These are phyloP conservation scores for Pleurotus ostreatus DNA, from an alignment of 768 basidiomycete species.

Conservation along the genomic window DNA sequence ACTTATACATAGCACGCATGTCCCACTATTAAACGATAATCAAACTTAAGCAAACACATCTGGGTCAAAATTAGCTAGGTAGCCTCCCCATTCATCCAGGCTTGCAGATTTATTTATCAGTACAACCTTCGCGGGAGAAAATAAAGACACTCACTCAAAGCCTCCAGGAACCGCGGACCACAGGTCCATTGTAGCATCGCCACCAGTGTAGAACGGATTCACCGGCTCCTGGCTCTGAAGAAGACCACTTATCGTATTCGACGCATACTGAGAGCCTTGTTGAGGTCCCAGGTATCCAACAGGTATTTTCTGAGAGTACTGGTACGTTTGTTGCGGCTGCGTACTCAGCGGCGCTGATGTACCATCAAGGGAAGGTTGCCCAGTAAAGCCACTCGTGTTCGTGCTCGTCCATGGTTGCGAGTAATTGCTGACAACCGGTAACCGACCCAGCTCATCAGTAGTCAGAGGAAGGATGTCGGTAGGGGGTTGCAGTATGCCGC, in stretches of 20 bases:
- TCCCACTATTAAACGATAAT: not conserved
- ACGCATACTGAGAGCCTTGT: not conserved
- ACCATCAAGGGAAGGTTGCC: no score
- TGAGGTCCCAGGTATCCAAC: no score
- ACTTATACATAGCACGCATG: no score
- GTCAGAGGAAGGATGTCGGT: not conserved
- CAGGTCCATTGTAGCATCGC: not conserved
- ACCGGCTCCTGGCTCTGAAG: no score
- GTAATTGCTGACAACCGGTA: not conserved
- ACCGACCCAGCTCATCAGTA: not conserved
- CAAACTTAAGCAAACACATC: not conserved
- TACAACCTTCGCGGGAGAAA: not conserved
- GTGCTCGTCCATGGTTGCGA: not conserved
- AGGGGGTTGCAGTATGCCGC: not conserved
- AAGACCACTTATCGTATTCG: no score
- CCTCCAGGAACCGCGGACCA: constrained; percentile 1
- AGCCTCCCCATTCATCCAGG: constrained; percentile 6
- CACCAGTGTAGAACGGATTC: not conserved
- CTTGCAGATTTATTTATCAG: not conserved
- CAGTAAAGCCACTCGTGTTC: no score
- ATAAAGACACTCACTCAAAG: not conserved
- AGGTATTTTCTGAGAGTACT: no score
- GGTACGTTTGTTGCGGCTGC: no score
- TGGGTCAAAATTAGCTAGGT: not conserved
- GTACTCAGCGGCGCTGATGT: no score